Conservation (phyloP, 371 early-diverging fungal genomes). For the Mucor ambiguus region DNA sequence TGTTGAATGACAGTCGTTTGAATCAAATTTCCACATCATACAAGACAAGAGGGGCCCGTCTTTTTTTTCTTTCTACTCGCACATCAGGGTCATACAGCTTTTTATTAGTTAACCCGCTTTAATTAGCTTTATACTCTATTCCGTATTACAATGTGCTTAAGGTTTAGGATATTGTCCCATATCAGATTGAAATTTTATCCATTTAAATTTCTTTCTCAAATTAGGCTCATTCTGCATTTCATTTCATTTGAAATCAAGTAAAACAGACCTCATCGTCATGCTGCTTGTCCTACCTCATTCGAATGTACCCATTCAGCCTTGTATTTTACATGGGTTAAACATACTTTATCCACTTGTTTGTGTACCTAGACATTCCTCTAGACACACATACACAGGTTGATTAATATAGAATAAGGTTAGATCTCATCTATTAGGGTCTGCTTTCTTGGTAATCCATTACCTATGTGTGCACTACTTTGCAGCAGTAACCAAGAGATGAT, state of each 20-base stretch:
- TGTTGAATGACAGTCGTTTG: not conserved
- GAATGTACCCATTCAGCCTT: not conserved
- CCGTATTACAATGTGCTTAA: not conserved
- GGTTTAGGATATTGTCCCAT: not conserved
- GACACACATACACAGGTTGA: not conserved
- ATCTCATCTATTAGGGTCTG: not conserved
- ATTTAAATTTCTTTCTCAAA: not conserved
- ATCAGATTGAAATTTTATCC: not conserved
- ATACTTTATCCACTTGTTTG: not conserved
- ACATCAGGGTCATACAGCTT: not conserved
- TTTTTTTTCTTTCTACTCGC: not conserved
- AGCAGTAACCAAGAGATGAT: not conserved
- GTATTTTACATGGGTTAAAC: not conserved
- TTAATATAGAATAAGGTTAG: not conserved
- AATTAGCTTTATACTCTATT: not conserved
- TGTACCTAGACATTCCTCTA: not conserved
- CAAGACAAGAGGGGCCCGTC: not conserved
- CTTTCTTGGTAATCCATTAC: not conserved
- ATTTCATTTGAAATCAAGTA: conserved; percentile 1
- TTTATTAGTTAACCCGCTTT: not conserved
- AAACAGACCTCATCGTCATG: not conserved
- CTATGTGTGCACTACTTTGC: not conserved
- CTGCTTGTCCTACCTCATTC: not conserved
- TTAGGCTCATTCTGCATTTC: not conserved
- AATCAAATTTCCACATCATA: not conserved